Percentiles rank a stretch among this genome's conserved stretches.
These are phyloP conservation scores for Cryptococcus hybrid DNA, from an alignment of 1,284 basidiomycete species.

Conservation along the genomic window DNA sequence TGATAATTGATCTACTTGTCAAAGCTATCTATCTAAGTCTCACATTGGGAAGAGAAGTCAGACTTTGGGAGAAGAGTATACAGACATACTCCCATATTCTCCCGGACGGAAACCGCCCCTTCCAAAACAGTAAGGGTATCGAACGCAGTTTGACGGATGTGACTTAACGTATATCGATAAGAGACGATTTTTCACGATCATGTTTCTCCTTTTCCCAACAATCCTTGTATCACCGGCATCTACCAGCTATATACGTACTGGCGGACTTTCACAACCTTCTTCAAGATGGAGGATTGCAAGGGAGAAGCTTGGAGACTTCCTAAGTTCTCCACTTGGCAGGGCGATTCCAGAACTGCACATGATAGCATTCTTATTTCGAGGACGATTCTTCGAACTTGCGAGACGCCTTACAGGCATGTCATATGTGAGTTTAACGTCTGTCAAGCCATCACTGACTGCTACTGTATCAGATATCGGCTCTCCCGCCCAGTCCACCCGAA, in stretches of 20 bases:
- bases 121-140: constrained; percentile 22
- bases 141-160: not conserved
- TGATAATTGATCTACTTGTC: constrained; percentile 69
- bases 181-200: constrained; percentile 62
- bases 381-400: constrained; percentile 71
- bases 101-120: constrained; percentile 21
- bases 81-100: constrained; percentile 74
- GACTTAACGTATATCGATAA: not conserved
- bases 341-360: constrained; percentile 66
- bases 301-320: constrained; percentile 11
- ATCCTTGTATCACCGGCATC: constrained; percentile 52
- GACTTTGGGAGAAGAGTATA: constrained; percentile 88
- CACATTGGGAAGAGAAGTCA: constrained; percentile 73
- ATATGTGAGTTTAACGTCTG: constrained; percentile 56
- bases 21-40: constrained; percentile 72
- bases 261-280: not conserved
- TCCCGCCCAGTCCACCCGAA: constrained; percentile 63
- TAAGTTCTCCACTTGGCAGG: constrained; percentile 37
- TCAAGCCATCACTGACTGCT: not conserved
- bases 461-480: constrained; percentile 63
- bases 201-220: constrained; percentile 59
- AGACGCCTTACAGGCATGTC: constrained; percentile 69
- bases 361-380: constrained; percentile 74
- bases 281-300: constrained; percentile 3
- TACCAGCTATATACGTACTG: constrained; percentile 52